Conservation (phyloP, 306 rosid species). For the Alnus glutinosa region DNA sequence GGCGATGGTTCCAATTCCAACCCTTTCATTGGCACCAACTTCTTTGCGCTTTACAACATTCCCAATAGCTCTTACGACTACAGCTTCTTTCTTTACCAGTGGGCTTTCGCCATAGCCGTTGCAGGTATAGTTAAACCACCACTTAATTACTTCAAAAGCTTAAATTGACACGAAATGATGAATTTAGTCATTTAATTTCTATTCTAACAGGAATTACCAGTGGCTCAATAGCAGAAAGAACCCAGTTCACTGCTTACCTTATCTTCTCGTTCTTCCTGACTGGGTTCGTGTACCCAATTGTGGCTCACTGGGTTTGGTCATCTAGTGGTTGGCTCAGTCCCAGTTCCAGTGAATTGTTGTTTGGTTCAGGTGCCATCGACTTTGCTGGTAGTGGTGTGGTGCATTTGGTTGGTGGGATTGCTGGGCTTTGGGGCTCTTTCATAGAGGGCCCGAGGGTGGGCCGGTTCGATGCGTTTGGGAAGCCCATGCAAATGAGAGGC, state of each 20-base stretch:
- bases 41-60: constrained; percentile 50
- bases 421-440: constrained; percentile 73
- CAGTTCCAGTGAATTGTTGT: constrained; percentile 34
- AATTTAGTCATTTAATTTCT: too few relatives aligned
- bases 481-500: constrained; percentile 50
- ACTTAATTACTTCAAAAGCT: too few relatives aligned
- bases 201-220: constrained; percentile 45
- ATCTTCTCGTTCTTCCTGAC: constrained; percentile 61
- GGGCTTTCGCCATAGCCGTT: constrained; percentile 82
- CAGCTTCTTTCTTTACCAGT: constrained; percentile 72
- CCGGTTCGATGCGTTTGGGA: constrained; percentile 55
- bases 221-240: constrained; percentile 78
- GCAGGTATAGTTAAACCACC: constrained; percentile 24
- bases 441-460: constrained; percentile 74
- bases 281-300: constrained; percentile 76
- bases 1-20: constrained; percentile 51
- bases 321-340: constrained; percentile 71
- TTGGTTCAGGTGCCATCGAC: constrained; percentile 73
- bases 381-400: constrained; percentile 84
- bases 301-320: constrained; percentile 81
- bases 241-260: constrained; percentile 69
- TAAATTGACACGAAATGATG: too few relatives aligned
- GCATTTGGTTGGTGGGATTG: constrained; percentile 74
- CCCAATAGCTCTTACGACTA: constrained; percentile 58
- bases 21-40: constrained; percentile 67